Base-by-base conservation (phyloP, 2,329 filamentous ascomycete genomes). In the Alternaria consortialis region DNA sequence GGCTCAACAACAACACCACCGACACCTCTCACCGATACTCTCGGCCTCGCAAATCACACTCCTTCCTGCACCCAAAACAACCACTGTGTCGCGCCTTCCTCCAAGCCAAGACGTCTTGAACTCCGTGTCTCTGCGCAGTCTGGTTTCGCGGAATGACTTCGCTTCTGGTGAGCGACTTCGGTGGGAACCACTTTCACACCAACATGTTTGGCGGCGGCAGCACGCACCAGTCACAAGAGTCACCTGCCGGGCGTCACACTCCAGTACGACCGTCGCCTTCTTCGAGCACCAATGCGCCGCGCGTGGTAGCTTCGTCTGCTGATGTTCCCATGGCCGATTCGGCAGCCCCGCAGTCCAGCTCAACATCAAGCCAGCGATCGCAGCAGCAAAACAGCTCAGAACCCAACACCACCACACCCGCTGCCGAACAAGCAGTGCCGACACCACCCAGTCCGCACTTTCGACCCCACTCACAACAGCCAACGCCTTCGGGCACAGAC, bases 141-240 rank as follows among this genome's bases (percentile, higher is more conserved):
- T 68, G 71, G 64, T 54, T 66, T 66, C 72, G 79, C 80, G 86
- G 83, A 77, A 88, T 88, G 86, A 85, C 85, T 82, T 86, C 86
- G 76, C 80, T 88, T 70, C 81, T 87, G 74, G 79, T 87, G 72
- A 83, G 83, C 81, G 92, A 94, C 83, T 89, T 89, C 82, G 88
- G 89, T 81, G 86, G 91, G 79, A 89, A 92, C 81, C 86, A 88
- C 81, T 90, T 90, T 80, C 87, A 88, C 83, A 88, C 85, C 82
- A 91, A 89, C 85, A 90, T 92, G 83, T 82, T 85, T 73, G 83
- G 82, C 79, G 79, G 79, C 68, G 76, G 80, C 70, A 75, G 79
- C 70, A 72, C 79, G 69, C 81, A 83, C 72, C 78, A 79, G 66
- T 58, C 75, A 52, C 77, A 79, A 59, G 76, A 79, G 46, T 76